Evolutionary conservation across 78 protist genomes (phyloP), one percentile per base, ranked within the genome.

Genomic region (Dictyostelium firmibasis): DNA sequence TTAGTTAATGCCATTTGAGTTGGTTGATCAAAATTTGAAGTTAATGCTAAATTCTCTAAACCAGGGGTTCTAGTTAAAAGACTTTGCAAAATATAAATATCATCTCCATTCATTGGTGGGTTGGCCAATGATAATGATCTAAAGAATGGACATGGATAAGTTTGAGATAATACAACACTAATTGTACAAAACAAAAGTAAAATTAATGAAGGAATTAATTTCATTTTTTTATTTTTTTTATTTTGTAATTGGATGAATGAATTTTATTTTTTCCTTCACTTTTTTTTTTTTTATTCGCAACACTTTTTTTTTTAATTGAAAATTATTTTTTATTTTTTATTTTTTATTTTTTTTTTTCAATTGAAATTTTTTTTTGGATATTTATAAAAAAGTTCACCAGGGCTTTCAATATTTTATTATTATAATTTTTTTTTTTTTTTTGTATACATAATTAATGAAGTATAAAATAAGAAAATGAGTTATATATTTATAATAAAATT

Each of bases 131-230:
- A 76, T 20, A 86, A 36, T 33, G 33, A 11, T 86, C 92, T 86
- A 36, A 31, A 77, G 60, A 86, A 86, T 86, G 92, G 92, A 57
- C 92, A 86, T 76, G 92, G 92, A 20, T 57, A 57, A 0, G 67
- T 57, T 57, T 57, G 67, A 4, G 67, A 57, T 57, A 57, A 57
- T 57, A 20, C 67, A 57, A 57, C 25, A 57, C 20, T 57, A 57
- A 57, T 57, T 57, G 67, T 20, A 20, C 20, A 57, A 0, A 57
- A 57, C 20, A 57, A n/a, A 20, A 57, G 2, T 57, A 57, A 57
- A 57, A 57, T 5, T 57, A 57, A 57, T 57, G 67, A 57, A 57
- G 20, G 0, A 57, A 57, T 57, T 57, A 20, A 0, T 57, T 57
- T 57, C 67, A 57, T 57, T 57, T 20, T 57, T 57, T 20, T 57